phyloP scores from a whole-genome alignment of 495 filamentous ascomycete species.

The Xylaria acuta region DNA sequence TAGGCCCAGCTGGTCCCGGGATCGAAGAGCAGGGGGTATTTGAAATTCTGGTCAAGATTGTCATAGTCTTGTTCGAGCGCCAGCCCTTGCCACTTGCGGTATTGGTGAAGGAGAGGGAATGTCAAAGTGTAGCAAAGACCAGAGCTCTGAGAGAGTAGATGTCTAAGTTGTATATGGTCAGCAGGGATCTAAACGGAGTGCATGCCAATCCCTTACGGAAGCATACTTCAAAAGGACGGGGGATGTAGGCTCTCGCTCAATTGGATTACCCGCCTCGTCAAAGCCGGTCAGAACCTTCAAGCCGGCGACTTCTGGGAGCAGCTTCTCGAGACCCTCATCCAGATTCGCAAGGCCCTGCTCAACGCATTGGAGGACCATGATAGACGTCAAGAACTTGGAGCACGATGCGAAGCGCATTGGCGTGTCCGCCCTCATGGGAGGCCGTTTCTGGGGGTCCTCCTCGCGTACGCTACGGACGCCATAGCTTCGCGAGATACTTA shows the following conservation, averaged over 20 bases:
- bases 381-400: conserved; percentile 61
- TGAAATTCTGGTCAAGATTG: conserved; percentile 37
- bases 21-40: conserved; percentile 51
- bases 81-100: conserved; percentile 34
- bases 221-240: conserved; percentile 30
- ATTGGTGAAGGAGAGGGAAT: conserved; percentile 41
- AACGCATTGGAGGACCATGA: conserved; percentile 55
- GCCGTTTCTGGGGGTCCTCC: conserved; percentile 16
- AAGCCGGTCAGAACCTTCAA: conserved; percentile 50
- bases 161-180: not conserved
- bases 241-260: conserved; percentile 38
- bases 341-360: conserved; percentile 50
- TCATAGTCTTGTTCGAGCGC: conserved; percentile 20
- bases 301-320: conserved; percentile 48
- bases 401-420: conserved; percentile 45
- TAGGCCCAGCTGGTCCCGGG: conserved; percentile 58
- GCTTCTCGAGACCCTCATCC: conserved; percentile 41
- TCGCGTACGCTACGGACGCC: conserved; percentile 21
- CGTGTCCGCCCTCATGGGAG: conserved; percentile 16
- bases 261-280: conserved; percentile 36
- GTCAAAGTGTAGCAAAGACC: conserved; percentile 51
- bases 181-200: not conserved
- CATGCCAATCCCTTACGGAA: conserved; percentile 28
- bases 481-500: conserved; percentile 23
- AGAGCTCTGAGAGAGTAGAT: conserved; percentile 54